Evolutionary conservation across 345 rosid species (phyloP).

Genomic region (Alliaria petiolata): DNA sequence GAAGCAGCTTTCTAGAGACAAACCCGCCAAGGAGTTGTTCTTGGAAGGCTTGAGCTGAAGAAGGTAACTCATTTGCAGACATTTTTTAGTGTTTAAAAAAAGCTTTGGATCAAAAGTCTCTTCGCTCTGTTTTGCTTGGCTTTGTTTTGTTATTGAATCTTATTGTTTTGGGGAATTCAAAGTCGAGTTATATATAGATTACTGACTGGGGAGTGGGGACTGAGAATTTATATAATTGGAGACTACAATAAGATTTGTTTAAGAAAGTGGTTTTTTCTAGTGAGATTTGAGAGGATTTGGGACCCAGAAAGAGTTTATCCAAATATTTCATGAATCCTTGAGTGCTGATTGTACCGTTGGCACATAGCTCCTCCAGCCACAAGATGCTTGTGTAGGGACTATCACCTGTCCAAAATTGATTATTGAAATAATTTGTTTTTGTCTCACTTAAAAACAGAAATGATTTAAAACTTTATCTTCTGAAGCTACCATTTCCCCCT

Average conservation of each 20-base stretch:
- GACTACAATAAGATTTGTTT: background rate
- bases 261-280: slow-evolving; percentile 6
- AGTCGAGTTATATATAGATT: slow-evolving; percentile 12
- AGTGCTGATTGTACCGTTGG: slow-evolving; percentile 20
- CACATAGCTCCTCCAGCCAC: slow-evolving; percentile 5
- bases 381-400: slow-evolving; percentile 14
- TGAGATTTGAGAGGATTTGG: slow-evolving; percentile 14
- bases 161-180: background rate
- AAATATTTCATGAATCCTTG: background rate
- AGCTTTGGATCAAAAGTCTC: background rate
- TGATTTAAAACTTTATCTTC: background rate
- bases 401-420: slow-evolving; percentile 1
- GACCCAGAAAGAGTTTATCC: slow-evolving; percentile 22
- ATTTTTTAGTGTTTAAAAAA: background rate
- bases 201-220: slow-evolving; percentile 12
- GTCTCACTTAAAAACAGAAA: background rate
- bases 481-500: slow-evolving; percentile 1
- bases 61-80: slow-evolving; percentile 22
- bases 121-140: slow-evolving; percentile 15
- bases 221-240: background rate
- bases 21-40: slow-evolving; percentile 26
- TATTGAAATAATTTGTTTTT: too few species aligned
- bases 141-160: slow-evolving; percentile 21
- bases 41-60: slow-evolving; percentile 26
- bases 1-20: slow-evolving; percentile 37